Base-by-base conservation (phyloP, 768 basidiomycete species). In the Tephrocybe rancida region DNA sequence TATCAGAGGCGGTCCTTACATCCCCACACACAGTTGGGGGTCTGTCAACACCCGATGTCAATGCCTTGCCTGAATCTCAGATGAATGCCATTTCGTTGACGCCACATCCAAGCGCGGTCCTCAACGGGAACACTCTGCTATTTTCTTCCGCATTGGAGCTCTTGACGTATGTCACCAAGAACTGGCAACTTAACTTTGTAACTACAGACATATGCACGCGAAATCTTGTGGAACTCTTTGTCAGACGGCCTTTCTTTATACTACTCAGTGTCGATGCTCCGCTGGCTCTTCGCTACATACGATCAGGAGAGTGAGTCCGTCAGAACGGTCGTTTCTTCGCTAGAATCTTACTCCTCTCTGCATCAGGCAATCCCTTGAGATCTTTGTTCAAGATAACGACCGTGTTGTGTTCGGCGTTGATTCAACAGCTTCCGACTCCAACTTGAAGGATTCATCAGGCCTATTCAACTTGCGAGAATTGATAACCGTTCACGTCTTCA, bases 241-340 rank as follows among this genome's bases (percentile, higher is more conserved):
- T 83, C 30, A 94, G 86, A 63, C 76, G 97, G 16, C 97, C 97
- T 0, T 98, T 94, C 68, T 94, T 97, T 67, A 73, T 98, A 66
- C 79, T 98, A 21, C 72, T 97, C 41, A 81, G 73, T 43, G 79
- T 94, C 26, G 94, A 98, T 57, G 96, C 92, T 0, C 95, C 95
- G 0, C 64, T 95, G 27, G 68, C 84, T 38, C 73, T 81, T 39
- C 79, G 96, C 37, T 97, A 80, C 68, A 64, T 67, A 51, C 82
- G 93, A 25, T 80, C 79, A 37, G 72, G 71, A 56, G 73, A 74
- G 82, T 84, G 61, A 61, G 77, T 69, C 27, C 16, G 18, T 30
- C 29, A 30, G 7, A 30, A 30, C 29, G 29, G 5, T 5, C 24
- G 34, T 24, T 27, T 22, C 18, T 10, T 24, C 13, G 21, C 37